A percentile compares a stretch with the other conserved stretches of the same genome.
phyloP scores from a whole-genome alignment of 2,329 filamentous ascomycete species.

The Stagonosporopsis rhizophila region DNA sequence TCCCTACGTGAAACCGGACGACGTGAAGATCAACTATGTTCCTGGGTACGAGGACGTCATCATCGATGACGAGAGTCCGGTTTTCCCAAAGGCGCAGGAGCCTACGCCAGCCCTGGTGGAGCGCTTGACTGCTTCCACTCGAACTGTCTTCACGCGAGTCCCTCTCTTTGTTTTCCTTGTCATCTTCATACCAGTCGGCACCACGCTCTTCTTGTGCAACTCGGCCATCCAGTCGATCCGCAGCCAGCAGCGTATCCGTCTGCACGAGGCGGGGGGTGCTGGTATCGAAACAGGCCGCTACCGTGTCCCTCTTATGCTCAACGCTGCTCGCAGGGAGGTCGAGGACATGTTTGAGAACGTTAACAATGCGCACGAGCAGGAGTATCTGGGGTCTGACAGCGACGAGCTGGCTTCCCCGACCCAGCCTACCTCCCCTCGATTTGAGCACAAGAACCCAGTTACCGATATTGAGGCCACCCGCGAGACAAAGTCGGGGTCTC shows the following conservation, averaged over 20 bases:
- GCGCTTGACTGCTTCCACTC: conserved; percentile 44
- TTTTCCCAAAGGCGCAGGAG: conserved; percentile 56
- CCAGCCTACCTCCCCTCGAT: conserved; percentile 25
- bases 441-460: conserved; percentile 21
- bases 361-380: conserved; percentile 71
- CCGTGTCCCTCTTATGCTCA: conserved; percentile 72
- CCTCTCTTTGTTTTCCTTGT: conserved; percentile 71
- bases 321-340: conserved; percentile 76
- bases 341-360: conserved; percentile 79
- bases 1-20: conserved; percentile 73
- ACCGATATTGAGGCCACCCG: conserved; percentile 39
- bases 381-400: conserved; percentile 69
- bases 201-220: conserved; percentile 76
- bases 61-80: conserved; percentile 70
- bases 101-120: conserved; percentile 45
- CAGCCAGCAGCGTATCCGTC: conserved; percentile 75
- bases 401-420: conserved; percentile 50
- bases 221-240: conserved; percentile 77
- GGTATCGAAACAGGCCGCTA: conserved; percentile 75
- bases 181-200: conserved; percentile 76
- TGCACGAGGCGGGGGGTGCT: conserved; percentile 75
- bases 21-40: conserved; percentile 75
- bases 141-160: conserved; percentile 58
- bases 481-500: conserved; percentile 39
- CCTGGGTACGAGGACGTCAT: conserved; percentile 77